These are phyloP conservation scores for Tilletiaria anomala DNA, from an alignment of 1,284 basidiomycete genomes.

Conservation along the genomic window DNA sequence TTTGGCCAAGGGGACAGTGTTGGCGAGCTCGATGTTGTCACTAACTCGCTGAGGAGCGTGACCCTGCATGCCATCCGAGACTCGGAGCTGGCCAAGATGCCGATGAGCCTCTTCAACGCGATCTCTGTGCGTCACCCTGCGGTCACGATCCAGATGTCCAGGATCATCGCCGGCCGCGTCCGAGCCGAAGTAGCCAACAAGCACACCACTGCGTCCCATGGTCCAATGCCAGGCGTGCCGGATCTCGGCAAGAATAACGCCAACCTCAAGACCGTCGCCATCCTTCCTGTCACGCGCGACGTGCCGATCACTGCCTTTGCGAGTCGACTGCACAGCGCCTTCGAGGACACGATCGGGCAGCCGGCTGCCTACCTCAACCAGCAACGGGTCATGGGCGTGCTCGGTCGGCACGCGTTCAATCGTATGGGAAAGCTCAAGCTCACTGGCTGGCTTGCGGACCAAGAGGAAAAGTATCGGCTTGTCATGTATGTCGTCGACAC, in stretches of 20 bases:
- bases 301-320: constrained; percentile 37
- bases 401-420: constrained; percentile 35
- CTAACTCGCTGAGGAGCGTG: constrained; percentile 67
- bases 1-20: constrained; percentile 70
- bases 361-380: constrained; percentile 32
- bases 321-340: constrained; percentile 26
- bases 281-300: constrained; percentile 49
- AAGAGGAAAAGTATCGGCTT: constrained; percentile 34
- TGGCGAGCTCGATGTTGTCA: constrained; percentile 89
- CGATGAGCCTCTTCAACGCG: constrained; percentile 91
- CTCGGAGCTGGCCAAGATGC: constrained; percentile 94
- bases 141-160: constrained; percentile 86
- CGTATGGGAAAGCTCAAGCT: constrained; percentile 40
- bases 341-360: constrained; percentile 29
- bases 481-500: constrained; percentile 38
- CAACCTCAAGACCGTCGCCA: constrained; percentile 83
- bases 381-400: constrained; percentile 34
- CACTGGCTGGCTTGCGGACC: constrained; percentile 35
- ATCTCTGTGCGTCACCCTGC: constrained; percentile 67
- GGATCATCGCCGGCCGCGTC: constrained; percentile 83
- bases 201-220: constrained; percentile 4
- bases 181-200: constrained; percentile 52
- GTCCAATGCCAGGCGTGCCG: constrained; percentile 23
- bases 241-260: constrained; percentile 59
- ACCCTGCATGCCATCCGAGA: constrained; percentile 97